A percentile compares a stretch with the other conserved stretches of the same genome.
phyloP scores from a whole-genome alignment of 1,284 basidiomycete species.

The Trametes versicolor region DNA sequence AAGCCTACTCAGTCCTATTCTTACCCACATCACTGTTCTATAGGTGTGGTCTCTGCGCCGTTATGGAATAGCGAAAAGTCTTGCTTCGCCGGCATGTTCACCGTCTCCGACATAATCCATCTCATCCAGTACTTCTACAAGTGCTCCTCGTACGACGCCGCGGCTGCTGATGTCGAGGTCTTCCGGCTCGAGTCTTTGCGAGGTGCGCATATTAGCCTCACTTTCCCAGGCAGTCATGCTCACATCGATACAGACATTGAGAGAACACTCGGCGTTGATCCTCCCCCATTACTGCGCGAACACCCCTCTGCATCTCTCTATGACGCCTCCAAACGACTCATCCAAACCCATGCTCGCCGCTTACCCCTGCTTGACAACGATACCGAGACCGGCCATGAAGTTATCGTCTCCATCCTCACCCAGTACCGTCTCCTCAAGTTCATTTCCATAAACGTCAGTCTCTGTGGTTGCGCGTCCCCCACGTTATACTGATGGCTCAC shows the following conservation, averaged over 20 bases:
- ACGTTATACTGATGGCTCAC: slow-evolving; percentile 19
- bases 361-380: slow-evolving; percentile 95
- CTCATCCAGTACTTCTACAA: slow-evolving; percentile 97
- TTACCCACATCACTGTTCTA: slow-evolving; percentile 14
- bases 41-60: slow-evolving; percentile 97
- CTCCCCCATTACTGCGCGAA: slow-evolving; percentile 91
- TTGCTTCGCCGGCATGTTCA: slow-evolving; percentile 95
- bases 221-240: slow-evolving; percentile 22
- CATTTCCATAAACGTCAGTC: slow-evolving; percentile 95
- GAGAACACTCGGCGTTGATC: slow-evolving; percentile 89
- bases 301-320: slow-evolving; percentile 91
- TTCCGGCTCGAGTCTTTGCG: slow-evolving; percentile 90
- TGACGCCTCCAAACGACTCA: slow-evolving; percentile 91
- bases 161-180: slow-evolving; percentile 92
- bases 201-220: slow-evolving; percentile 60
- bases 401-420: slow-evolving; percentile 95
- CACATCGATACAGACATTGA: slow-evolving; percentile 78
- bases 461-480: slow-evolving; percentile 17
- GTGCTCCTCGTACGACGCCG: slow-evolving; percentile 87
- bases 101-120: slow-evolving; percentile 95
- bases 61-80: slow-evolving; percentile 97
- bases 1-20: slow-evolving; percentile 6
- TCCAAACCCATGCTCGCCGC: slow-evolving; percentile 95
- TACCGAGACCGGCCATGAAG: slow-evolving; percentile 93
- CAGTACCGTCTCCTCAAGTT: slow-evolving; percentile 99